A percentile compares a stretch with the other conserved stretches of the same genome.
These are phyloP conservation scores for Diaporthe velutina DNA, from an alignment of 2,329 filamentous ascomycete species.

Conservation along the genomic window DNA sequence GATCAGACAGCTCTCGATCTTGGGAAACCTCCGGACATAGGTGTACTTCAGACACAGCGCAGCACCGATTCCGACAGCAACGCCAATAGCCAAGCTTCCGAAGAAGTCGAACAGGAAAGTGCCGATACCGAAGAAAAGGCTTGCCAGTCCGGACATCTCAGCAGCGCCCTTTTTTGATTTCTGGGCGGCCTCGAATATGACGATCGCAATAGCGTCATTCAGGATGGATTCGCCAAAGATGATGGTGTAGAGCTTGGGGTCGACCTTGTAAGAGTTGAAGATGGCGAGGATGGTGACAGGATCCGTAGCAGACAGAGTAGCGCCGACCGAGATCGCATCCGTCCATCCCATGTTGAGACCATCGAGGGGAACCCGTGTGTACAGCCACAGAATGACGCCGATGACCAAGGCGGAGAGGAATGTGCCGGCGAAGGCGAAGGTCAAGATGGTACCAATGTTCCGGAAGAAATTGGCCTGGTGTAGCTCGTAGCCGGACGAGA, in stretches of 20 bases:
- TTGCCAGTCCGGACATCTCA: constrained; percentile 81
- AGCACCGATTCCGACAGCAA: constrained; percentile 87
- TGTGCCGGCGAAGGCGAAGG: constrained; percentile 96
- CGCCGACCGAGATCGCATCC: constrained; percentile 95
- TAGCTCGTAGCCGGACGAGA: constrained; percentile 96
- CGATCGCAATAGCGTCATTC: constrained; percentile 98
- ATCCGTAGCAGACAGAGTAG: constrained; percentile 95
- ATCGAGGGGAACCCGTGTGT: constrained; percentile 88
- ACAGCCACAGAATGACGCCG: constrained; percentile 88
- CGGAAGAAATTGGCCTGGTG: constrained; percentile 99
- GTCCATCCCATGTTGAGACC: constrained; percentile 90
- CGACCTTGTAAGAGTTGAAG: constrained; percentile 99
- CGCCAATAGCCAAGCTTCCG: constrained; percentile 89
- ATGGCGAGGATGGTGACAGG: constrained; percentile 98
- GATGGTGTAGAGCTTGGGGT: constrained; percentile 97
- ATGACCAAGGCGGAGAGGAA: constrained; percentile 98
- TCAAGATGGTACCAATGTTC: constrained; percentile 96
- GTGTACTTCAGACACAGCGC: constrained; percentile 95
- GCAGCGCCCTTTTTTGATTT: constrained; percentile 84
- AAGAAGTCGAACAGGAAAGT: constrained; percentile 98
- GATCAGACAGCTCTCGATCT: constrained; percentile 96
- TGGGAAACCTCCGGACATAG: constrained; percentile 89
- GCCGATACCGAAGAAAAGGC: constrained; percentile 90
- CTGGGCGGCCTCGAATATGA: constrained; percentile 97
- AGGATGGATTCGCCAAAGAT: constrained; percentile 99